Conservation (phyloP, 805 yeast species). For the Metschnikowia corniflorae region DNA sequence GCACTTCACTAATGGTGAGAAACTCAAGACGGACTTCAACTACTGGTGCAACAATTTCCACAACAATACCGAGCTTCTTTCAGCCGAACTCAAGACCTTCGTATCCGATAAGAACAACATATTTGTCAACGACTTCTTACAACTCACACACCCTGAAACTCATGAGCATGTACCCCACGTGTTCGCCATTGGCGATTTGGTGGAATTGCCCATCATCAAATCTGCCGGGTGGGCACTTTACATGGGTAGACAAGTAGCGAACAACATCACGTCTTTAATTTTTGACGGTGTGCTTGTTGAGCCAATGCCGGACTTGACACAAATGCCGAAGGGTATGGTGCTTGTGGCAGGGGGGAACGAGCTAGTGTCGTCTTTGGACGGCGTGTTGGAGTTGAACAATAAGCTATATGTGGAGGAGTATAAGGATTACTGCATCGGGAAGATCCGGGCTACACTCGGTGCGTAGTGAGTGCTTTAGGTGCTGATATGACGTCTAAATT, state of each 20-base stretch:
- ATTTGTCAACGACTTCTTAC: constrained; percentile 36
- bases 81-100: constrained; percentile 20
- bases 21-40: constrained; percentile 28
- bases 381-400: constrained; percentile 32
- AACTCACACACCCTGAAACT: constrained; percentile 22
- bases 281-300: constrained; percentile 31
- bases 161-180: constrained; percentile 21
- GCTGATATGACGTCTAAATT: no score
- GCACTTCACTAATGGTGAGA: constrained; percentile 25
- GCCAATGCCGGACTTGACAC: constrained; percentile 29
- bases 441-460: constrained; percentile 35
- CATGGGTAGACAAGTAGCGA: constrained; percentile 39
- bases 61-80: constrained; percentile 31
- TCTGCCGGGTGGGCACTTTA: constrained; percentile 46
- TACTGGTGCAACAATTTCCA: constrained; percentile 35
- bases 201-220: constrained; percentile 38
- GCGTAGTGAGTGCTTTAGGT: constrained; percentile 14
- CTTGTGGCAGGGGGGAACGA: constrained; percentile 39
- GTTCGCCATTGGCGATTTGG: constrained; percentile 39
- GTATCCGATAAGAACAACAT: constrained; percentile 28
- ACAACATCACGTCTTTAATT: constrained; percentile 30
- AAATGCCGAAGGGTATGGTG: constrained; percentile 42
- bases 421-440: constrained; percentile 42
- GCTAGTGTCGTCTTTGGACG: constrained; percentile 34
- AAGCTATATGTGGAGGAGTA: constrained; percentile 35